Evolutionary conservation across 768 basidiomycete species (phyloP), one percentile per base, ranked within the genome.

Genomic region (Phylloporus scabripes): DNA sequence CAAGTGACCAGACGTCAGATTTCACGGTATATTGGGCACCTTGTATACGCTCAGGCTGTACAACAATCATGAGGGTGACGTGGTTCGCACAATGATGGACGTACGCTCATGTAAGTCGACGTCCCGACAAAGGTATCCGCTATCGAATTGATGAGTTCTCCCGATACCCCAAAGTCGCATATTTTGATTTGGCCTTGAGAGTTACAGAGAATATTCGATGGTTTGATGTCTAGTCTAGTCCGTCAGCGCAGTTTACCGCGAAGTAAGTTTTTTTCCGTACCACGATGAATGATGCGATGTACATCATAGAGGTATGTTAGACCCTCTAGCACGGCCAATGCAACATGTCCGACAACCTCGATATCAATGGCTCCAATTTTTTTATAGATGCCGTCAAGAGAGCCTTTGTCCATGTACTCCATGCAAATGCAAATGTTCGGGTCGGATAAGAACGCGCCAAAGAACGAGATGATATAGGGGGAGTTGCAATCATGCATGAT

Each of bases 361-460:
- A 97, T 89, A 55, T 91, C 85, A 61, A 99, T 91, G 26, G 96
- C 74, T 1, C 96, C 96, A 60, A 90, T 91, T 66, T 85, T 84
- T 74, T 96, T 95, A 74, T 98, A 98, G 56, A 99, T 93, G 28
- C 85, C 83, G 66, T 99, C 96, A 8, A 96, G 75, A 8, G 85
- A 92, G 53, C 92, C 89, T 67, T 91, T 93, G 76, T 95, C 87
- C 89, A 87, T 87, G 68, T 70, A 89, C 66, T 99, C 96, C 86
- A 99, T 97, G 71, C 93, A 98, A 45, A 97, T 95, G 69, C 96
- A 96, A 63, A 99, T 95, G 62, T 98, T 97, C 11, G 95, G 95
- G 68, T 99, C 96, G 3, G 88, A 83, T 28, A 98, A 75, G 72
- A 92, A 99, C 45, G 96, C 96, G 53, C 96, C 96, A 64, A 87